phyloP scores from a whole-genome alignment of 495 filamentous ascomycete species.

The Penicillium fimorum region DNA sequence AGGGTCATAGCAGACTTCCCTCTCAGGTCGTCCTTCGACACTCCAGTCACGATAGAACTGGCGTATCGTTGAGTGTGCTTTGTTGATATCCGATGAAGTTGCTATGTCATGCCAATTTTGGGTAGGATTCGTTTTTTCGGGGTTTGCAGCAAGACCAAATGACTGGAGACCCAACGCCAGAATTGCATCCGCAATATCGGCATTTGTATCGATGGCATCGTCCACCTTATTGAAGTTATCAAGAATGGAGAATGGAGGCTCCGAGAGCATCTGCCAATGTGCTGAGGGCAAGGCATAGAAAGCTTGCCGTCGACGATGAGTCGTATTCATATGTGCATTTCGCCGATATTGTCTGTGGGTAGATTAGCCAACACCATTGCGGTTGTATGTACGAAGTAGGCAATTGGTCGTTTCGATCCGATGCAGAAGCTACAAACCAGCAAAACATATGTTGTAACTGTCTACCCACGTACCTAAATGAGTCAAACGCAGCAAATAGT shows the following conservation, averaged over 20 bases:
- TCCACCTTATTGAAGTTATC: slow-evolving; percentile 75
- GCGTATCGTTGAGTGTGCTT: slow-evolving; percentile 82
- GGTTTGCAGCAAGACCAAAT: slow-evolving; percentile 53
- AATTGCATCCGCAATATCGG: slow-evolving; percentile 77
- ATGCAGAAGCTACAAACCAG: background rate
- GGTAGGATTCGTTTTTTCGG: slow-evolving; percentile 32
- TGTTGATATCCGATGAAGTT: slow-evolving; percentile 73
- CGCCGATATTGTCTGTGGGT: slow-evolving; percentile 73
- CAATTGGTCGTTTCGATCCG: background rate
- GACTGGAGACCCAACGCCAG: slow-evolving; percentile 61
- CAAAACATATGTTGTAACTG: background rate
- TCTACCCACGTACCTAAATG: slow-evolving; percentile 69
- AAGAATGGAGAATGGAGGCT: slow-evolving; percentile 77
- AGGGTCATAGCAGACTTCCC: slow-evolving; percentile 70
- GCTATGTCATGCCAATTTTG: slow-evolving; percentile 64
- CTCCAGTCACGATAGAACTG: slow-evolving; percentile 98
- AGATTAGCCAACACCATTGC: background rate
- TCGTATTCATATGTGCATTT: slow-evolving; percentile 78
- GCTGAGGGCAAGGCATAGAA: slow-evolving; percentile 86
- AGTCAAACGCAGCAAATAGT: slow-evolving; percentile 75
- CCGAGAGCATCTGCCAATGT: slow-evolving; percentile 78
- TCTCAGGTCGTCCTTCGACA: slow-evolving; percentile 68
- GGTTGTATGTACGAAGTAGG: background rate
- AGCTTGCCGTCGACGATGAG: slow-evolving; percentile 80
- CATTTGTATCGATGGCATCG: slow-evolving; percentile 84